Conservation (phyloP, 2,329 filamentous ascomycete genomes). For the Ophiosphaerella korrae region DNA sequence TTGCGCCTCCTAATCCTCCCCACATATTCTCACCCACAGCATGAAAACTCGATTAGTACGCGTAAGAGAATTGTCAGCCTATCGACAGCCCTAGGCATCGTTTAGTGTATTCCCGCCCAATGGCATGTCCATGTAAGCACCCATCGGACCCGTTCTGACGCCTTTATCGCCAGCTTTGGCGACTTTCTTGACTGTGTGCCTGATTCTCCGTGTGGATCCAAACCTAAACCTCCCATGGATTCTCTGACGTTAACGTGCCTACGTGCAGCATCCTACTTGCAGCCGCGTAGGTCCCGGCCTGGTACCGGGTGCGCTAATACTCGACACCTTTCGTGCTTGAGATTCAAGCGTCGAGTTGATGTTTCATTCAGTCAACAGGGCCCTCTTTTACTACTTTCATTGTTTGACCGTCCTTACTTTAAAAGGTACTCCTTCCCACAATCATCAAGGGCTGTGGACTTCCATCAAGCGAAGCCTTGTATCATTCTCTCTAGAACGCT, state of each 20-base stretch:
- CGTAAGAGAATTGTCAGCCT: constrained; percentile 36
- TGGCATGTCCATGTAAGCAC: constrained; percentile 12
- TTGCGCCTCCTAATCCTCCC: constrained; percentile 26
- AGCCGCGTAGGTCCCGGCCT: constrained; percentile 21
- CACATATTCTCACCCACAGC: constrained; percentile 36
- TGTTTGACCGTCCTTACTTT: constrained; percentile 28
- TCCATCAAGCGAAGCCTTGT: constrained; percentile 39
- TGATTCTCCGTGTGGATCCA: constrained; percentile 7
- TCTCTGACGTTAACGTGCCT: constrained; percentile 19
- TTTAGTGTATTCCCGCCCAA: constrained; percentile 23
- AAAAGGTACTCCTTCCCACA: constrained; percentile 32
- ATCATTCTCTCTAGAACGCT: constrained; percentile 20
- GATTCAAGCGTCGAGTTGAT: constrained; percentile 27
- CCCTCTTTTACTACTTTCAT: constrained; percentile 11
- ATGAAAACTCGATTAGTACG: constrained; percentile 33
- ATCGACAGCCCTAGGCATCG: constrained; percentile 22
- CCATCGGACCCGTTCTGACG: constrained; percentile 18
- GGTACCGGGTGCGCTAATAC: constrained; percentile 20
- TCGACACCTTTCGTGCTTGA: constrained; percentile 19
- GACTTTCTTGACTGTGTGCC: constrained; percentile 9
- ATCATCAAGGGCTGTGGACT: constrained; percentile 29
- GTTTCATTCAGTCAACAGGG: constrained; percentile 29
- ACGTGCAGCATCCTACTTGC: constrained; percentile 21
- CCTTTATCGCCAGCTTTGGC: constrained; percentile 12
- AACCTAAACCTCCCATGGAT: constrained; percentile 15